Evolutionary conservation across 2,329 filamentous ascomycete genomes (phyloP).

Genomic region (Diplodia sapinea): DNA sequence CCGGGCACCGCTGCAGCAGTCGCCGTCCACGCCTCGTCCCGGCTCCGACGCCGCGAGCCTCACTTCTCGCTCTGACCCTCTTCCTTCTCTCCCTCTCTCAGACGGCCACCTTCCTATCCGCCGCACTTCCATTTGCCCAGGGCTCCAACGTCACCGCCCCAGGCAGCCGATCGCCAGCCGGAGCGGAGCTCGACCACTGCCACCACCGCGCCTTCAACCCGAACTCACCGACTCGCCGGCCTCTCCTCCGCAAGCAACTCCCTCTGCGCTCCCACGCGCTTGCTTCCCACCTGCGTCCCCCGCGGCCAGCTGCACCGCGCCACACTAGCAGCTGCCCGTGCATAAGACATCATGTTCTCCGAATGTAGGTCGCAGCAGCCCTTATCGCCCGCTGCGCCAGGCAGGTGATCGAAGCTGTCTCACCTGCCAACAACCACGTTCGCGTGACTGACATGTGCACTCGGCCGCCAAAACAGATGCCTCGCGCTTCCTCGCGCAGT

Average conservation of each 20-base stretch:
- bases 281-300: background rate
- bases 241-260: constrained; percentile 4
- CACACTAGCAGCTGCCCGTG: constrained; percentile 23
- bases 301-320: constrained; percentile 28
- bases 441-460: constrained; percentile 52
- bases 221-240: constrained; percentile 26
- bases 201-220: constrained; percentile 8
- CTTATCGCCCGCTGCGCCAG: constrained; percentile 45
- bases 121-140: background rate
- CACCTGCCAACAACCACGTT: constrained; percentile 36
- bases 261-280: constrained; percentile 19
- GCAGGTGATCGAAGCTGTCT: constrained; percentile 40
- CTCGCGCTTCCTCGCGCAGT: constrained; percentile 94
- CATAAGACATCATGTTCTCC: constrained; percentile 70
- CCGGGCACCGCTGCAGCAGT: constrained; percentile 16
- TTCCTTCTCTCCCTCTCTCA: background rate
- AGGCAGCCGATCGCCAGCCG: constrained; percentile 16
- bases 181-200: constrained; percentile 17
- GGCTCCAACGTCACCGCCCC: constrained; percentile 13
- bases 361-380: constrained; percentile 72
- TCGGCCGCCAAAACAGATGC: constrained; percentile 69
- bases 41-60: constrained; percentile 25
- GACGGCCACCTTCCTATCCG: constrained; percentile 7
- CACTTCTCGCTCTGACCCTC: constrained; percentile 7
- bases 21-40: constrained; percentile 14